Base-by-base conservation (phyloP, 768 basidiomycete genomes). In the Suillus bovinus region DNA sequence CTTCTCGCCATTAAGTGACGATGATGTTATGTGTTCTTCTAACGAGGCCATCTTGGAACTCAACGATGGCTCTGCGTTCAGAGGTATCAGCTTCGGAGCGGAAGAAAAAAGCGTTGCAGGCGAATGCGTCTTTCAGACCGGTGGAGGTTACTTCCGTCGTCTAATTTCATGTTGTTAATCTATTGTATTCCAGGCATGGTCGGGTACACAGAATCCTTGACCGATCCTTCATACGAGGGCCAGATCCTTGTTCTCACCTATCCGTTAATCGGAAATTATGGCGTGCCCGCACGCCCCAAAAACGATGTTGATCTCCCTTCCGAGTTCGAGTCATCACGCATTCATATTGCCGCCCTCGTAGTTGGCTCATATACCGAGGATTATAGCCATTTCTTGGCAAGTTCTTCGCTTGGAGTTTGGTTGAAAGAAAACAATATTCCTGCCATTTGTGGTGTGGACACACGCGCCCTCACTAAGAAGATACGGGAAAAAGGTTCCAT, bases 111-210 rank as follows among this genome's bases (percentile, higher is more conserved):
- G 93, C 71, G 83, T 96, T 36, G 84, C 96, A 20, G 97, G 97
- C 69, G 97, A 99, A 85, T 99, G 97, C 76, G 97, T 99, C 71
- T 99, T 99, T 80, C 96, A 98, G 81, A 99, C 97, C 44, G 97
- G 97, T 96, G 71, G 74, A 89, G 68, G 70, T 52, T 65, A 58
- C 61, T 64, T 57, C 63, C 24, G 4, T 44, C 16, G 13, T 47
- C 59, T 57, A 63, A 62, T 61, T 59, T 58, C 64, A 59, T 63
- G 3, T 39, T 27, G 60, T 50, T 57, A 61, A 66, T 67, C 62
- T 71, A 70, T 61, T 54, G 47, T 60, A 27, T 63, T 27, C 59
- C 71, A 99, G 97, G 97, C 61, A 99, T 99, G 96, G 95, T 99
- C 61, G 97, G 97, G 34, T 99, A 99, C 77, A 94, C 94, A 41